Percentiles rank a stretch among this genome's conserved stretches.
These are phyloP conservation scores for Nasturtium officinale DNA, from an alignment of 345 rosid genomes.

Conservation along the genomic window DNA sequence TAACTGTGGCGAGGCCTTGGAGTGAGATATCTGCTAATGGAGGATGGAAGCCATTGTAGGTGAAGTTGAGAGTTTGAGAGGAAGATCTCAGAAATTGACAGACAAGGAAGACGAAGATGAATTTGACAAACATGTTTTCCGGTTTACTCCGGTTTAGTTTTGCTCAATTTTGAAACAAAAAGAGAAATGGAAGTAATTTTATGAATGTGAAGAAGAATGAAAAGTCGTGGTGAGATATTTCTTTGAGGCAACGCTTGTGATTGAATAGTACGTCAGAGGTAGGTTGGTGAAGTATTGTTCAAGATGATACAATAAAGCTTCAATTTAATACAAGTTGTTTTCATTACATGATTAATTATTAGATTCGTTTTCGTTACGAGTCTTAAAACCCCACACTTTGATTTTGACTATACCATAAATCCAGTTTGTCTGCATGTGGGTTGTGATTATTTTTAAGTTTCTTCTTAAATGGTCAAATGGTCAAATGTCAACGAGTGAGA, in stretches of 20 bases:
- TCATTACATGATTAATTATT: not conserved
- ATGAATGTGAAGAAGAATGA: slow-evolving; percentile 8
- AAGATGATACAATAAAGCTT: not conserved
- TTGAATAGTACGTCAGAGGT: slow-evolving; percentile 17
- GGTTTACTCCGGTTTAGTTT: slow-evolving; percentile 23
- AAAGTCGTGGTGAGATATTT: slow-evolving; percentile 17
- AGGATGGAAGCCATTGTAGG: slow-evolving; percentile 38
- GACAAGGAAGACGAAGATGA: slow-evolving; percentile 28
- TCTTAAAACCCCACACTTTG: slow-evolving; percentile 4
- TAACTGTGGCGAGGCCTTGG: slow-evolving; percentile 59
- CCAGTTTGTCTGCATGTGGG: slow-evolving; percentile 37
- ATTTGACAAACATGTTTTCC: slow-evolving; percentile 38
- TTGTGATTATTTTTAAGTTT: slow-evolving; percentile 13
- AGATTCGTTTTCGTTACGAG: slow-evolving; percentile 28
- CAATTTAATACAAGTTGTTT: not conserved
- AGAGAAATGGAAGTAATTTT: not conserved
- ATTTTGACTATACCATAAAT: slow-evolving; percentile 18
- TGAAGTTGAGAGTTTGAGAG: slow-evolving; percentile 35
- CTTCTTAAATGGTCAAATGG: slow-evolving; percentile 5
- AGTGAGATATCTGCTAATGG: slow-evolving; percentile 46
- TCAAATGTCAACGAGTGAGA: not conserved
- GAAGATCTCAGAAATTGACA: slow-evolving; percentile 27
- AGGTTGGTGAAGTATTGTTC: slow-evolving; percentile 27
- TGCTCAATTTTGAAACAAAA: not conserved
- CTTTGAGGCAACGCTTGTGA: slow-evolving; percentile 25